Evolutionary conservation across 2,329 filamentous ascomycete species (phyloP), one percentile per base, ranked within the genome.

Genomic region (Colletotrichum sp.): DNA sequence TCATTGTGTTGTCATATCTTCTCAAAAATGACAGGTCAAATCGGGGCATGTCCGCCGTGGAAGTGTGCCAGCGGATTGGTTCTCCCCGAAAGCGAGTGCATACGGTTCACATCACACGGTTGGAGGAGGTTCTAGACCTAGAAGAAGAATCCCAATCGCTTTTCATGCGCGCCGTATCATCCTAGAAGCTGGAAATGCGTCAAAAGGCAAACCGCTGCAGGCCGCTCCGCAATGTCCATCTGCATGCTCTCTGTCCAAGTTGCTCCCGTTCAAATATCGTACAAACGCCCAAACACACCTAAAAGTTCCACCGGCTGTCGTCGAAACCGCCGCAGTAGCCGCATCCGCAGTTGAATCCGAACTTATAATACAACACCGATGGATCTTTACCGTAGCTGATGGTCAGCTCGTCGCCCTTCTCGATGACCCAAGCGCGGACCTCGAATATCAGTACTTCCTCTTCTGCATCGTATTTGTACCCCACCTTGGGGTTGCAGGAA

Each of bases 291-390:
- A 15, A 3, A 21, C 18, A 62, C 58, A n/a, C 3, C 30, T 43
- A 69, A n/a, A 60, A 69, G 61, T 58, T 67, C 73, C 38, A 71
- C 77, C 34, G 34, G 21, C 18, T 32, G 1, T 58, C 26, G 6
- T 76, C 70, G 4, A 76, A 76, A 4, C 77, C 76, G 3, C 75
- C 65, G 72, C 90, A 92, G 3, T 81, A 83, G 13, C 87, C 87
- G 69, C 90, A 92, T 6, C 80, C 77, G 79, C 90, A 92, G 4
- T 84, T 80, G 73, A 92, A 92, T 0, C 90, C 90, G 77, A 88
- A 92, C 12, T 84, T 83, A 8, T 79, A 71, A 32, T 85, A 86
- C 0, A 92, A 81, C 6, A 82, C 77, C 2, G 75, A 65, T 0
- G 87, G 85, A 7, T 79, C 75, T 8, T 76, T 78, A 1, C 86